Base-by-base conservation (phyloP, 1,139 yeast genomes). In the Yamadazyma dendronema region DNA sequence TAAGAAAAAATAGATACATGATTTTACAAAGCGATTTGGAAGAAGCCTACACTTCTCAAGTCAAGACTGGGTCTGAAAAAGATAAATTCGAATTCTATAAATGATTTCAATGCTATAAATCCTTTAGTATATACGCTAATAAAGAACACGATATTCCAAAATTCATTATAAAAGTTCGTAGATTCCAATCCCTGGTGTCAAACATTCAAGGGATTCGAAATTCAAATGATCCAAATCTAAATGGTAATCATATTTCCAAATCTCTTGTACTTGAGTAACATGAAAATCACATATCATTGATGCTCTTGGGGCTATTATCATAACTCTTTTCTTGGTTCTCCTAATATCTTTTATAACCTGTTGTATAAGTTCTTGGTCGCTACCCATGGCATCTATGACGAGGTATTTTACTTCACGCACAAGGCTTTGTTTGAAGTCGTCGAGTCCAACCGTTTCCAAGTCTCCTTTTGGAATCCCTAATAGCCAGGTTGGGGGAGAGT, bases 21-120 rank as follows among this genome's bases (percentile, higher is more conserved):
- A 92, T 94, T 50, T 72, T 94, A 56, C 97, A 92, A 67, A 80
- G 84, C 56, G 99, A 94, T 67, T 74, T 94, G 59, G 98, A 94
- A 60, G 98, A 94, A 67, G 98, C 98, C 7, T 94, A 94, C 66
- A 85, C 95, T 42, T 72, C 96, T 36, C 97, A 92, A 72, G 97
- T 94, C 48, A 94, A 92, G 74, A 78, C 96, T 4, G 96, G 95
- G 41, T 80, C 81, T 50, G 98, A 94, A 61, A 95, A 87, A 50
- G 98, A 92, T 63, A 94, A 92, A 71, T 92, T 90, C 66, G 98
- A 92, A 44, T 94, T 94, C 77, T 94, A 94, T 68, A 92, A 89
- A 74, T 94, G 70, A 51, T 40, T 28, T 19, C 21, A 32, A 31
- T 28, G 38, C 33, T 34, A n/a, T n/a, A n/a, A n/a, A n/a, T 33